Conservation (phyloP, 2,329 filamentous ascomycete genomes). For the Aspergillus caelatus region DNA sequence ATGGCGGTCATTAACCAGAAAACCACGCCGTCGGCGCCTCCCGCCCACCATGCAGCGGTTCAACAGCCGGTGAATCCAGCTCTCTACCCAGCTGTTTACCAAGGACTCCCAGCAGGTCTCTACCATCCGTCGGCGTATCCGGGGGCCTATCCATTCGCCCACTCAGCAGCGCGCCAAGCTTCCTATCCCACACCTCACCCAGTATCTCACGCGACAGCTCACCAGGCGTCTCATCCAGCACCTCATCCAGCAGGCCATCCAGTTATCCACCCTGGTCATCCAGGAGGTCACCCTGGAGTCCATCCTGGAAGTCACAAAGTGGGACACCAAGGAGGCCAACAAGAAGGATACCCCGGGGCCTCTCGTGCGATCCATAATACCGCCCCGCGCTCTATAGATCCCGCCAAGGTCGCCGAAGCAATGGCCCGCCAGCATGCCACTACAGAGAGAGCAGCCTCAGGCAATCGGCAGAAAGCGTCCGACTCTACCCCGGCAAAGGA, state of each 20-base stretch:
- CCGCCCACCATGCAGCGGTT: constrained; percentile 18
- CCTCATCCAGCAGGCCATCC: not conserved
- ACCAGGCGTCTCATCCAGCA: not conserved
- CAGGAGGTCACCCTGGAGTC: not conserved
- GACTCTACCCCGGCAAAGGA: constrained; percentile 11
- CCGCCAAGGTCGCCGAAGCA: constrained; percentile 19
- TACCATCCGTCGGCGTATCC: not conserved
- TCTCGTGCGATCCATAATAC: constrained; percentile 18
- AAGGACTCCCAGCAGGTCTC: not conserved
- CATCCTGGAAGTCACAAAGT: not conserved
- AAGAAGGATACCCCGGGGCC: constrained; percentile 8
- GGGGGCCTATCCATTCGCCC: not conserved
- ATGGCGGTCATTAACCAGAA: constrained; percentile 25
- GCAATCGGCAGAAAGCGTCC: constrained; percentile 5
- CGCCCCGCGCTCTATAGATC: constrained; percentile 9
- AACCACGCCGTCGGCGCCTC: constrained; percentile 21
- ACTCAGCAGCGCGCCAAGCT: not conserved
- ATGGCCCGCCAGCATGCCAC: constrained; percentile 23
- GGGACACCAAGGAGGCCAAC: constrained; percentile 5
- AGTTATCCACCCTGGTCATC: not conserved
- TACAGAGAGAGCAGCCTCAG: constrained; percentile 8
- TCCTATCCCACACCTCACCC: not conserved
- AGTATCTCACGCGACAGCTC: not conserved
- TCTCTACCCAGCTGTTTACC: not conserved
- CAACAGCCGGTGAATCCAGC: not conserved